Conservation (phyloP, 2,329 filamentous ascomycete species). For the Aspergillus thermomutatus region DNA sequence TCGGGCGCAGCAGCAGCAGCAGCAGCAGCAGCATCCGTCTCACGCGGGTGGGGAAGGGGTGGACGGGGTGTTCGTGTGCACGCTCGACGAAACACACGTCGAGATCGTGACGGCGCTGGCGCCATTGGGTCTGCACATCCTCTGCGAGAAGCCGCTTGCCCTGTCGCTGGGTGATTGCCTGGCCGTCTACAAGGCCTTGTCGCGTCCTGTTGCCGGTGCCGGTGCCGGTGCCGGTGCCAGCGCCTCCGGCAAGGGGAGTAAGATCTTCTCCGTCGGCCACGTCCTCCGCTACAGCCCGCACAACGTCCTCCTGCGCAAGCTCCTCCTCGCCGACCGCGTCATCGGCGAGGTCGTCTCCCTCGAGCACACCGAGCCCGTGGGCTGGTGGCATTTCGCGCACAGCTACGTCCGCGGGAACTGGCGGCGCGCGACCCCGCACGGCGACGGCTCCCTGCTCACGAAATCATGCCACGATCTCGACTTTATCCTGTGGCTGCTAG, state of each 20-base stretch:
- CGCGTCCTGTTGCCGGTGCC: constrained; percentile 4
- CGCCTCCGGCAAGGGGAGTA: constrained; percentile 19
- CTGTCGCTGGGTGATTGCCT: constrained; percentile 76
- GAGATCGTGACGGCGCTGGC: constrained; percentile 74
- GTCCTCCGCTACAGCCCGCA: constrained; percentile 91
- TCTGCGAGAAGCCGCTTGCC: constrained; percentile 93
- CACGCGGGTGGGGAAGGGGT: constrained; percentile 45
- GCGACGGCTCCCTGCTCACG: constrained; percentile 76
- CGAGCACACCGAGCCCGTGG: constrained; percentile 90
- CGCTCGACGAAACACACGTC: constrained; percentile 83
- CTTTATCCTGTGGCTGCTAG: constrained; percentile 85
- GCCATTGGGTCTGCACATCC: constrained; percentile 69
- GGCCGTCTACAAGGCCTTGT: constrained; percentile 54
- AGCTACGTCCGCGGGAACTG: constrained; percentile 91
- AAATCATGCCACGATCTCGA: constrained; percentile 98
- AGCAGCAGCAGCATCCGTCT: constrained; percentile 26
- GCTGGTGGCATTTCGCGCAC: constrained; percentile 94
- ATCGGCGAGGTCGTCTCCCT: constrained; percentile 84
- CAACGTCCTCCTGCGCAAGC: constrained; percentile 76
- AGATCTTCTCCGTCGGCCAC: constrained; percentile 85
- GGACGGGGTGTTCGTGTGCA: constrained; percentile 67
- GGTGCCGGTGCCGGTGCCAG: background rate
- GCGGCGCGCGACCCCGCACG: constrained; percentile 71
- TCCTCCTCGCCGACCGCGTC: constrained; percentile 69
- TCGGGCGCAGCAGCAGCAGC: constrained; percentile 31